Percentiles rank a stretch among this genome's conserved stretches.
Evolutionary conservation across 805 yeast species (phyloP).

Genomic region (Lipomyces yamadae): DNA sequence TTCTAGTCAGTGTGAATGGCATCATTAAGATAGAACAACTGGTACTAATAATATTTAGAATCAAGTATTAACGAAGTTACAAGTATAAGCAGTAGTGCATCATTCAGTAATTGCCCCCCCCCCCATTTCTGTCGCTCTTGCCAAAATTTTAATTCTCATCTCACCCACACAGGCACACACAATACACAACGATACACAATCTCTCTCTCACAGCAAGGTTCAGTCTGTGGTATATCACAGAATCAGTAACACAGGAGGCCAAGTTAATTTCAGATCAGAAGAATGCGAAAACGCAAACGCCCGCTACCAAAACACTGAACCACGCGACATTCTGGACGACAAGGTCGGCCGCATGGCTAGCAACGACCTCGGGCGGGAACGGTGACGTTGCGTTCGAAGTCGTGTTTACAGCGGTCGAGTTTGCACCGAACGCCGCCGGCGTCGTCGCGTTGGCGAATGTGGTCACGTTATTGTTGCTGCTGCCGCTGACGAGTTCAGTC

Average conservation of each 20-base stretch:
- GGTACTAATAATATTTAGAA: background rate
- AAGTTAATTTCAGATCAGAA: background rate
- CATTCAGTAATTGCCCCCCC: background rate
- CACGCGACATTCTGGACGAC: background rate
- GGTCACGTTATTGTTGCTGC: too few species aligned
- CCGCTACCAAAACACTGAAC: background rate
- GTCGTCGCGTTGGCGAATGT: background rate
- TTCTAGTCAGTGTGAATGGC: background rate
- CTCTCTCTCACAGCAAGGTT: too few species aligned
- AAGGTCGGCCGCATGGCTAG: background rate
- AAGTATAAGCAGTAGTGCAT: background rate
- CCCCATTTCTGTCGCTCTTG: background rate
- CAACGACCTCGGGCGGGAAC: background rate
- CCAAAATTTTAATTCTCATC: background rate
- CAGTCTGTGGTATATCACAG: background rate
- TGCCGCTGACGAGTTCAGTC: too few species aligned
- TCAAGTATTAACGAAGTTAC: background rate
- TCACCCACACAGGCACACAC: background rate
- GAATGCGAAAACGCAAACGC: background rate
- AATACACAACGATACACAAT: too few species aligned
- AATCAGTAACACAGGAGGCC: background rate
- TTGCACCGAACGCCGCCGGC: background rate
- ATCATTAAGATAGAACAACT: background rate
- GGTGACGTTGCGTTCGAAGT: conserved; percentile 1
- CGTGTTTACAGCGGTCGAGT: background rate